Conservation (phyloP, 805 yeast species). For the Osmozyma mogii region DNA sequence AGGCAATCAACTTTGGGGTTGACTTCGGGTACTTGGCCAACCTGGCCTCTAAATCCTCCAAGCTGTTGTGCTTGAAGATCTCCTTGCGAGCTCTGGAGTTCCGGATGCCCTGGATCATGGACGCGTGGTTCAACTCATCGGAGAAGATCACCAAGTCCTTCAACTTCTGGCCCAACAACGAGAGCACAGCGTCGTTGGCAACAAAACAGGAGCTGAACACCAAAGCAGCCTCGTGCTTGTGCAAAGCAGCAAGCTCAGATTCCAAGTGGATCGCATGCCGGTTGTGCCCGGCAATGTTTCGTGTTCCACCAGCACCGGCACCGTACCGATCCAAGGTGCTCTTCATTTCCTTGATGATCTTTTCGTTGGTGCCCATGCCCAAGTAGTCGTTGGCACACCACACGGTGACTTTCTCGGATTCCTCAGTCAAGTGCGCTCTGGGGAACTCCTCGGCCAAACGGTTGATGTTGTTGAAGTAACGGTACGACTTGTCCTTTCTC, state of each 20-base stretch:
- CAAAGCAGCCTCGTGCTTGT: constrained; percentile 89
- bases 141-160: constrained; percentile 87
- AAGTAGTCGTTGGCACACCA: constrained; percentile 99
- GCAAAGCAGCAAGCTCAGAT: constrained; percentile 79
- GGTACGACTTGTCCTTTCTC: constrained; percentile 83
- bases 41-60: constrained; percentile 71
- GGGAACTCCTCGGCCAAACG: constrained; percentile 93
- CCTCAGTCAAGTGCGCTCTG: constrained; percentile 71
- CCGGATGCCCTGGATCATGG: constrained; percentile 93
- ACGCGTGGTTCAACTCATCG: constrained; percentile 92
- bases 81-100: constrained; percentile 86
- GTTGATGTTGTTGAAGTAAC: constrained; percentile 95
- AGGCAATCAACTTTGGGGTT: constrained; percentile 93
- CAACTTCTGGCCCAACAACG: constrained; percentile 84
- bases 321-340: constrained; percentile 81
- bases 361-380: constrained; percentile 83
- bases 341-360: constrained; percentile 71
- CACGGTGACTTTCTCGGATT: constrained; percentile 83
- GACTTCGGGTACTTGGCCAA: constrained; percentile 74
- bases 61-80: constrained; percentile 85
- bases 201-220: constrained; percentile 95
- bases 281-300: constrained; percentile 98
- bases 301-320: constrained; percentile 98
- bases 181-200: constrained; percentile 91
- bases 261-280: constrained; percentile 82